phyloP scores from a whole-genome alignment of 148 eudicot genomes.

The Pharnaceum exiguum region DNA sequence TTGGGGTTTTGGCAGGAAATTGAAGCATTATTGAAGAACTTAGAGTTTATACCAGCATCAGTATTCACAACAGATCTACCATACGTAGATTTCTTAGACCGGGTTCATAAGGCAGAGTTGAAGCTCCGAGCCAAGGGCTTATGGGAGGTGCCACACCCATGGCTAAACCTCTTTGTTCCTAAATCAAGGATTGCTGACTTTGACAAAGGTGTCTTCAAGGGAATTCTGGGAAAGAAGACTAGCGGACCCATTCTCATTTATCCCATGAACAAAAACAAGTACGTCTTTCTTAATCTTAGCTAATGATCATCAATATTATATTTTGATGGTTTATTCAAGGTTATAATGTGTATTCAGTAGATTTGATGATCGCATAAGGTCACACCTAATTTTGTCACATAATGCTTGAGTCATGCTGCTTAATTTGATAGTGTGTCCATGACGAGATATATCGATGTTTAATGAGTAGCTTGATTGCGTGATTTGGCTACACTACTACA shows the following conservation, averaged over 20 bases:
- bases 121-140: conserved; percentile 81
- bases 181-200: conserved; percentile 76
- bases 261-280: conserved; percentile 95
- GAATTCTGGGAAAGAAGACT: conserved; percentile 78
- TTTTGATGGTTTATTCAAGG: too few relatives aligned
- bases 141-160: conserved; percentile 97
- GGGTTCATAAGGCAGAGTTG: conserved; percentile 96
- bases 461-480: too few relatives aligned
- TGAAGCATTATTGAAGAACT: conserved; percentile 48
- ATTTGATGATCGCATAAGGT: too few relatives aligned
- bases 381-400: too few relatives aligned
- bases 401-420: too few relatives aligned
- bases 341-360: too few relatives aligned
- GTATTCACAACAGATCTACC: conserved; percentile 78
- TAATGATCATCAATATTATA: too few relatives aligned
- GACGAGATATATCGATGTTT: too few relatives aligned
- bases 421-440: too few relatives aligned
- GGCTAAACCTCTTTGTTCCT: conserved; percentile 91
- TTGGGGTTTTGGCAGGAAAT: conserved; percentile 45
- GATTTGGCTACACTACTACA: too few relatives aligned
- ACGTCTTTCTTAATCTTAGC: conserved; percentile 18
- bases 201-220: conserved; percentile 82
- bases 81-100: conserved; percentile 77
- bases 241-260: conserved; percentile 94
- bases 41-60: conserved; percentile 62